phyloP scores from a whole-genome alignment of 106 monocot genomes.

The Allium fistulosum region DNA sequence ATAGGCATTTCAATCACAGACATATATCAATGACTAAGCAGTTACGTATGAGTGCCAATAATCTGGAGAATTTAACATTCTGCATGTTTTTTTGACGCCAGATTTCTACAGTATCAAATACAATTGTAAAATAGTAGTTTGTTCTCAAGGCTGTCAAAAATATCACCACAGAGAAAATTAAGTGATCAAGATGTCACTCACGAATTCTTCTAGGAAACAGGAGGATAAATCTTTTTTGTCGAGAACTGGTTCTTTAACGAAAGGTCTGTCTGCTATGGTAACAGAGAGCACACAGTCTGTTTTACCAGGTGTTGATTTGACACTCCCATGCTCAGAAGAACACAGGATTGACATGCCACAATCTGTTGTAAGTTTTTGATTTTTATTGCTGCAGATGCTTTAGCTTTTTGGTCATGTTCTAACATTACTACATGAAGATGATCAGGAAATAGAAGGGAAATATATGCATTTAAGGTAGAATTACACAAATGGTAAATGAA shows the following conservation, averaged over 20 bases:
- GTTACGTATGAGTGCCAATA: too few relatives aligned
- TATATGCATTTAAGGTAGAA: background rate
- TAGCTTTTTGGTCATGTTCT: background rate
- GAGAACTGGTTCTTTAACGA: conserved; percentile 5
- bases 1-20: too few relatives aligned
- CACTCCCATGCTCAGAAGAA: background rate
- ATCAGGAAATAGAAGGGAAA: background rate
- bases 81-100: background rate
- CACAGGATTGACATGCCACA: conserved; percentile 3
- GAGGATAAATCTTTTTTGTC: conserved; percentile 7
- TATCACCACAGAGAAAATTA: background rate
- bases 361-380: background rate
- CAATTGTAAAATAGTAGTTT: background rate
- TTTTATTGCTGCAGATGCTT: background rate
- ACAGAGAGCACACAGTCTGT: conserved; percentile 1
- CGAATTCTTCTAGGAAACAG: background rate
- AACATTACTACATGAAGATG: background rate
- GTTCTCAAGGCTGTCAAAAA: background rate
- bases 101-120: background rate
- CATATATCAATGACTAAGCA: too few relatives aligned
- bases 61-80: too few relatives aligned
- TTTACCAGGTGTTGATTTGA: background rate
- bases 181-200: background rate
- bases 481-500: background rate
- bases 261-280: conserved; percentile 2